Base-by-base conservation (phyloP, 2,329 filamentous ascomycete species). In the Phaeosphaeriaceae sp. region DNA sequence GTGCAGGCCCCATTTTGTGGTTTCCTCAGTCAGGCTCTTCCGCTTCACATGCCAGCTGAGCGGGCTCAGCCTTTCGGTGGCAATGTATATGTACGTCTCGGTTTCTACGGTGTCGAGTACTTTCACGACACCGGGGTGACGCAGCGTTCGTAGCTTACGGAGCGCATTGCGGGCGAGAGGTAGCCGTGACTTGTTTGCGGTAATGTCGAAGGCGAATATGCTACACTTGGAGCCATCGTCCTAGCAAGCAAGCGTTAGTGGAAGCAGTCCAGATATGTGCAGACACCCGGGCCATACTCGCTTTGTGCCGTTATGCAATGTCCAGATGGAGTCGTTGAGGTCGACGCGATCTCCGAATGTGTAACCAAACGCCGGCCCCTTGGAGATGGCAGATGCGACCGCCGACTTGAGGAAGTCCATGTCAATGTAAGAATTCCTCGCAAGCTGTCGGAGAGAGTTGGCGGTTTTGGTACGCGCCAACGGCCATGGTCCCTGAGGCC, bases 351-450 rank as follows among this genome's bases (percentile, higher is more conserved):
- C 95, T 71, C 94, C 94, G 75, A 98, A 95, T 49, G 87, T 90
- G 77, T 97, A 98, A 4, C 93, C 93, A 75, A 97, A 97, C 6
- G 94, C 90, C 54, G 94, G 93, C 47, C 94, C 94, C 78, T 97
- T 95, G 48, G 95, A 92, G 72, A 99, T 98, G 69, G 94, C 94
- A 61, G 95, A 98, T 48, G 94, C 94, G 76, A 98, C 93, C 53
- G 95, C 95, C 61, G 94, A 98, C 81, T 98, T 98, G 75, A 99
- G 87, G 75, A 98, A 98, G 78, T 99, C 94, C 95, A 99, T 99
- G 68, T 68, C 46, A 48, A 52, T 47, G n/a, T 32, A 42, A 40
- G 26, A 24, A 22, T 21, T 26, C 48, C 23, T n/a, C 13, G 42
- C 9, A 28, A 30, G 35, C 6, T 24, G 11, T 24, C 40, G 15